Base-by-base conservation (phyloP, 2,329 filamentous ascomycete species). In the Beauveria sp. region DNA sequence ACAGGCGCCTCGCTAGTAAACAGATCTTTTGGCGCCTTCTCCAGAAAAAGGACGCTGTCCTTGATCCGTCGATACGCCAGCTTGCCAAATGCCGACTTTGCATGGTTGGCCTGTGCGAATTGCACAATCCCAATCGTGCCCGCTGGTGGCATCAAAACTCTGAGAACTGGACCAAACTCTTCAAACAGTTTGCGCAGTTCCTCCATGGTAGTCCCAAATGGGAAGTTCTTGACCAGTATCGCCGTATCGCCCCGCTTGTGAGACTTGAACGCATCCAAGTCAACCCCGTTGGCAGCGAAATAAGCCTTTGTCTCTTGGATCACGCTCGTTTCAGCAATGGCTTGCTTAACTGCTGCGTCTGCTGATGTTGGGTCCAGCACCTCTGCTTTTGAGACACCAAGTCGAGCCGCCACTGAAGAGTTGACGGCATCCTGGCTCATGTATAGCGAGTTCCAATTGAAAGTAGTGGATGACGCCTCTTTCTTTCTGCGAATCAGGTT, bases 381-480 rank as follows among this genome's bases (percentile, higher is more conserved):
- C 68, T 96, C 92, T 12, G 91, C 87, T 78, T 99, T 99, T 60
- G 89, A 88, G 62, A 99, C 85, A 52, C 93, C 93, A 62, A 99
- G 81, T 59, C 93, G 88, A 70, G 88, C 86, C 53, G 95, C 91
- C 64, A 96, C 86, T 6, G 93, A 96, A 54, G 90, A 86, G 75
- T 97, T 93, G 58, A 99, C 92, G 56, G 95, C 91, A 78, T 99
- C 93, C 77, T 91, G 89, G 75, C 89, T 97, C 90, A 99, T 96
- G 75, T 95, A 99, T n/a, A 99, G 80, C n/a, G 93, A 93, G 78
- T 99, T 99, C 95, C 95, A 99, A 72, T 93, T 96, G 77, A 98
- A 98, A 1, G 84, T 86, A 54, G 83, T 86, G 34, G 87, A 88
- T 9, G 89, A 82, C 24, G 93, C 90, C 68, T 93, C 88, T 55